phyloP scores from a whole-genome alignment of 176 grass and related monocot genomes.

The Dendrocalamus sinicus region DNA sequence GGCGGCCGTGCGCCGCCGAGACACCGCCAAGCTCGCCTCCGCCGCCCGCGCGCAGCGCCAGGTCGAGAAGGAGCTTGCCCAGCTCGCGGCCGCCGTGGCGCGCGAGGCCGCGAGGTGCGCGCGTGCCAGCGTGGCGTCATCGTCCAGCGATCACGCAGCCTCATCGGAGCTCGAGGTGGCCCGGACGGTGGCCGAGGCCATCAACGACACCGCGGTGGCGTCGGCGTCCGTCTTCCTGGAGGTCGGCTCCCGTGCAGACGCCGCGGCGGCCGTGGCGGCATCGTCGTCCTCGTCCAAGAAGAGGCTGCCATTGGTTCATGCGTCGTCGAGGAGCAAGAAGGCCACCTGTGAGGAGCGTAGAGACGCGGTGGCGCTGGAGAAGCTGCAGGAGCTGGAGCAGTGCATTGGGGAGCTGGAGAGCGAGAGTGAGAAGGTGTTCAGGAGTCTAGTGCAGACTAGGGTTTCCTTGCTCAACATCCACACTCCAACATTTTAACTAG shows the following conservation, averaged over 20 bases:
- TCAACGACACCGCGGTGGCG: slow-evolving; percentile 37
- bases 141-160: background rate
- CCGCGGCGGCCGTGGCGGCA: slow-evolving; percentile 19
- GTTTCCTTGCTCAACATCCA: slow-evolving; percentile 80
- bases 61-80: slow-evolving; percentile 39
- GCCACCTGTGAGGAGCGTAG: slow-evolving; percentile 38
- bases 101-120: slow-evolving; percentile 38
- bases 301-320: background rate
- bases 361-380: slow-evolving; percentile 30
- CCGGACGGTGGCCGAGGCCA: slow-evolving; percentile 37
- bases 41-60: slow-evolving; percentile 43
- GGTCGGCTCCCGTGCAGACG: slow-evolving; percentile 36
- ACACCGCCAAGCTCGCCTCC: slow-evolving; percentile 30
- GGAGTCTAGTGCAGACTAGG: slow-evolving; percentile 57
- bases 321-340: slow-evolving; percentile 8
- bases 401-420: slow-evolving; percentile 68
- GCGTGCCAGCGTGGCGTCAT: background rate
- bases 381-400: slow-evolving; percentile 57
- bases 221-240: slow-evolving; percentile 48
- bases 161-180: slow-evolving; percentile 37
- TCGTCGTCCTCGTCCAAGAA: slow-evolving; percentile 19
- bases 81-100: slow-evolving; percentile 40
- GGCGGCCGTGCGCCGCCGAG: slow-evolving; percentile 45
- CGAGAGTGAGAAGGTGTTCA: slow-evolving; percentile 70
- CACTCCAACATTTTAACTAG: slow-evolving; percentile 43